Conservation (phyloP, 83 land plant genomes). For the Isoetes engelmannii region DNA sequence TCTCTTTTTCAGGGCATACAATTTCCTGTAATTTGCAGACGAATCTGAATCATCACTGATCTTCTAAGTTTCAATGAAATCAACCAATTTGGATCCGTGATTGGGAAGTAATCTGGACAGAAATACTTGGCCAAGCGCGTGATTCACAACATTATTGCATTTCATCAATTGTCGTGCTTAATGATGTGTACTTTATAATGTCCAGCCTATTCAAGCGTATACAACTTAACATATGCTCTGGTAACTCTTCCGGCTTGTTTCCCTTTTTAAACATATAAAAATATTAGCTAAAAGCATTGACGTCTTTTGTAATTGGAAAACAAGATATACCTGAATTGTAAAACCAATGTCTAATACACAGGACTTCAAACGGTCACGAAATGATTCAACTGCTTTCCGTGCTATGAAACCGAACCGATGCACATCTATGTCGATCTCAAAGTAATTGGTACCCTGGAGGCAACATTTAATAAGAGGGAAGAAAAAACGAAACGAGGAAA, state of each 20-base stretch:
- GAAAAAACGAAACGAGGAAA: neutral
- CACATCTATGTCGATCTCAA: slow-evolving; percentile 85
- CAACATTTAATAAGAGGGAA: slow-evolving; percentile 6
- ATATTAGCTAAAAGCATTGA: neutral
- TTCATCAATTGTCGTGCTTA: slow-evolving; percentile 14
- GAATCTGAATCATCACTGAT: too few species aligned
- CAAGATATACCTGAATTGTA: slow-evolving; percentile 66
- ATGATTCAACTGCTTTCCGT: slow-evolving; percentile 73
- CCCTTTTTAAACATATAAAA: slow-evolving; percentile 33
- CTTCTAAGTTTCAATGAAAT: too few species aligned
- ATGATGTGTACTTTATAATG: slow-evolving; percentile 40
- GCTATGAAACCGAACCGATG: slow-evolving; percentile 87
- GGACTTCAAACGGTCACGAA: slow-evolving; percentile 57
- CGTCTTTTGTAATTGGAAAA: neutral
- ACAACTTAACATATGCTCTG: slow-evolving; percentile 74
- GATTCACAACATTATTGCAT: too few species aligned
- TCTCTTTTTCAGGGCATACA: too few species aligned
- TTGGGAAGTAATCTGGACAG: too few species aligned
- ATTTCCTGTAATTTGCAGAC: too few species aligned
- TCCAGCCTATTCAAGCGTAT: slow-evolving; percentile 59
- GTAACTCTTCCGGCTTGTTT: slow-evolving; percentile 71
- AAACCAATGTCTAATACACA: slow-evolving; percentile 75
- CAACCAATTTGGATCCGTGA: too few species aligned
- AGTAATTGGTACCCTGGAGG: slow-evolving; percentile 64
- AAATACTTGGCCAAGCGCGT: too few species aligned